These are phyloP conservation scores for Xylariaceae sp. DNA, from an alignment of 2,329 filamentous ascomycete species.

Conservation along the genomic window DNA sequence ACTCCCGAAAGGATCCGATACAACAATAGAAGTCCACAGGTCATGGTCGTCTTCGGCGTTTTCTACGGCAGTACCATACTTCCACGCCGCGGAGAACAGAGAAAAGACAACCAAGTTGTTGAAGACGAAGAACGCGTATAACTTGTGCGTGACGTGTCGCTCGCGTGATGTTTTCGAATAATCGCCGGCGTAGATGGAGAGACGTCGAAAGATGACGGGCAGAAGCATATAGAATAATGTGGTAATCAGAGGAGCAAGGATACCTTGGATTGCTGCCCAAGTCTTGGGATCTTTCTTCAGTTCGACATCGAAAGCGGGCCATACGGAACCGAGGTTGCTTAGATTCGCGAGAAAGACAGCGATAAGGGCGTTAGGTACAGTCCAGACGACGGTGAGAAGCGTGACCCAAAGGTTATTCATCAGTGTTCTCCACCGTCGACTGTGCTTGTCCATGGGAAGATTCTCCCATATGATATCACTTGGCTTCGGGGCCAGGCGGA, in stretches of 20 bases:
- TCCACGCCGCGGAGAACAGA: constrained; percentile 55
- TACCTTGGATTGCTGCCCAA: constrained; percentile 87
- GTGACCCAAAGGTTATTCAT: constrained; percentile 56
- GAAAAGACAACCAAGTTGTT: constrained; percentile 94
- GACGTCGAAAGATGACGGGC: constrained; percentile 83
- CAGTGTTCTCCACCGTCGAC: constrained; percentile 65
- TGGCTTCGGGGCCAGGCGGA: constrained; percentile 75
- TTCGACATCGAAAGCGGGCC: constrained; percentile 65
- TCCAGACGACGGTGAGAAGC: constrained; percentile 76
- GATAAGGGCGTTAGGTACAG: constrained; percentile 86
- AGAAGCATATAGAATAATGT: constrained; percentile 81
- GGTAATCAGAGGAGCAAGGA: constrained; percentile 77
- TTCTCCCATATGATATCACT: constrained; percentile 88
- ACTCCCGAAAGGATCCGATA: constrained; percentile 46
- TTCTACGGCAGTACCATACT: constrained; percentile 63
- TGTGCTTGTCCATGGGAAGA: constrained; percentile 51
- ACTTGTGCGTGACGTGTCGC: constrained; percentile 78
- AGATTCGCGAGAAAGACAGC: constrained; percentile 87
- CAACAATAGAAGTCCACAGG: constrained; percentile 66
- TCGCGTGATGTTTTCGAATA: constrained; percentile 86
- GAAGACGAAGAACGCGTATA: constrained; percentile 92
- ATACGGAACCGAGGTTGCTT: constrained; percentile 70
- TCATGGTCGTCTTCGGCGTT: constrained; percentile 49
- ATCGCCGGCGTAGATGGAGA: constrained; percentile 78
- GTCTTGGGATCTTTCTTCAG: constrained; percentile 56